Conservation (phyloP, 148 eudicot species). For the Cornus controversa region DNA sequence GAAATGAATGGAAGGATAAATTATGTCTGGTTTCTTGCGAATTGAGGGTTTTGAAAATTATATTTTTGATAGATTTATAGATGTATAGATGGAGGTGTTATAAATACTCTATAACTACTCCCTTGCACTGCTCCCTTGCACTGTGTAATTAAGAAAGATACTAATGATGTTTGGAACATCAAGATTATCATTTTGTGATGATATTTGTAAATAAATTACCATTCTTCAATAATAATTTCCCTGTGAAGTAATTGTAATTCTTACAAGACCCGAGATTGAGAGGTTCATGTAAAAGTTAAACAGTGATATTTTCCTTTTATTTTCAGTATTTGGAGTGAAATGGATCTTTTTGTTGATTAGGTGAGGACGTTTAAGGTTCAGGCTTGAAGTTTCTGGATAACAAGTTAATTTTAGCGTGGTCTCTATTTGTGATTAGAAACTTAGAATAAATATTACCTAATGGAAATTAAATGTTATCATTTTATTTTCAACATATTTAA, state of each 20-base stretch:
- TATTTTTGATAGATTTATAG: background rate
- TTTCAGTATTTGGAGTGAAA: too few relatives aligned
- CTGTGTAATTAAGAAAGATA: slow-evolving; percentile 10
- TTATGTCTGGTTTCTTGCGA: too few relatives aligned
- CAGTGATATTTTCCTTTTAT: background rate
- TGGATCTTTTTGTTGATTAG: too few relatives aligned
- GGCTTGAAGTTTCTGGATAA: too few relatives aligned
- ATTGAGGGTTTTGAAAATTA: background rate
- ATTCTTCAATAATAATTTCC: background rate
- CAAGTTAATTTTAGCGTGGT: too few relatives aligned
- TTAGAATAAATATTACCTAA: too few relatives aligned
- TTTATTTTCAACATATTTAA: too few relatives aligned
- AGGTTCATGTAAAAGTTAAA: too few relatives aligned
- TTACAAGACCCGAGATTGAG: background rate
- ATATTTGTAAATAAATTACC: background rate
- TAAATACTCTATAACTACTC: slow-evolving; percentile 14
- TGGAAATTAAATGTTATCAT: too few relatives aligned
- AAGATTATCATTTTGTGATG: background rate
- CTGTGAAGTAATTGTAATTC: background rate
- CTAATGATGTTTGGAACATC: background rate
- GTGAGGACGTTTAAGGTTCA: too few relatives aligned
- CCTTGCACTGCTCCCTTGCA: slow-evolving; percentile 19
- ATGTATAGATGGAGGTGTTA: slow-evolving; percentile 9
- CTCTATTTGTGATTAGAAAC: too few relatives aligned
- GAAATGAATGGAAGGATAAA: background rate